A percentile compares a stretch with the other conserved stretches of the same genome.
Evolutionary conservation across 2,329 filamentous ascomycete genomes (phyloP).

Genomic region (Hypoxylon sp.): DNA sequence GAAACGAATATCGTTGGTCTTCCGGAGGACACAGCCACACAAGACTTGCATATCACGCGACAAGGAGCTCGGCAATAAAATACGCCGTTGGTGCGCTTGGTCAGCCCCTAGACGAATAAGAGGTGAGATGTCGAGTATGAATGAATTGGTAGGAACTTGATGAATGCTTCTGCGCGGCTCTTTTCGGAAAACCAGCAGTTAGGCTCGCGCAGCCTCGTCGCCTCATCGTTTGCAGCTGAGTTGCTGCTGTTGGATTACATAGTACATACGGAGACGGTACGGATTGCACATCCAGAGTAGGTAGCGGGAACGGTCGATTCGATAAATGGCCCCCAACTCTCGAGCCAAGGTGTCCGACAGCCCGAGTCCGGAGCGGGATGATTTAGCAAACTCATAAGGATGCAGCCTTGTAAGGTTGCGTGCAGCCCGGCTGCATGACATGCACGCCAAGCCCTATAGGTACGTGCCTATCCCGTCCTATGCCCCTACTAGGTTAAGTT

Average conservation of each 20-base stretch:
- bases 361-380: conserved; percentile 34
- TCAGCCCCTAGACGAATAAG: conserved; percentile 13
- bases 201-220: conserved; percentile 27
- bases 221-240: conserved; percentile 29
- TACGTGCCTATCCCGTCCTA: conserved; percentile 15
- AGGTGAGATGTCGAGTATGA: background rate
- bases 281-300: background rate
- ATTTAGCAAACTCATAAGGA: conserved; percentile 27
- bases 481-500: background rate
- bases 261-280: background rate
- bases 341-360: conserved; percentile 13
- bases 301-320: conserved; percentile 1
- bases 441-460: conserved; percentile 34
- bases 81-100: conserved; percentile 24
- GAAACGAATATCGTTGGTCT: conserved; percentile 31
- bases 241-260: too few species aligned
- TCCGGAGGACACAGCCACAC: conserved; percentile 31
- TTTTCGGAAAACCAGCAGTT: conserved; percentile 13
- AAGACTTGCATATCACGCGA: conserved; percentile 35
- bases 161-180: background rate
- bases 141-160: background rate
- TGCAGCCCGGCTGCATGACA: conserved; percentile 34
- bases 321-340: conserved; percentile 25
- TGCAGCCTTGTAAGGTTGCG: conserved; percentile 39
- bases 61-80: conserved; percentile 34